Percentiles rank a stretch among this genome's conserved stretches.
Conservation (phyloP, 1,139 yeast genomes). For the Pichia sp. region DNA sequence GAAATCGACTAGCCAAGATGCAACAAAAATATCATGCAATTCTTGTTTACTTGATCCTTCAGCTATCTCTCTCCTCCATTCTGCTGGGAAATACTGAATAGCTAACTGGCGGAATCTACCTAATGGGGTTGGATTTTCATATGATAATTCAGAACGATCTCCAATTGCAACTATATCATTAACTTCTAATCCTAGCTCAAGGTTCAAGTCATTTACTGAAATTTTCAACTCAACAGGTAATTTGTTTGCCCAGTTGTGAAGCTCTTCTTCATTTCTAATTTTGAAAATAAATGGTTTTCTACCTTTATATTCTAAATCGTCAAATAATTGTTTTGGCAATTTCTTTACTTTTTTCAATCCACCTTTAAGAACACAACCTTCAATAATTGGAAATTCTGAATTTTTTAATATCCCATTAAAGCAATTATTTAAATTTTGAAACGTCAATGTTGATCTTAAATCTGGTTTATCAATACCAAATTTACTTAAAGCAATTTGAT, state of each 20-base stretch:
- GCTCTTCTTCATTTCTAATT: constrained; percentile 36
- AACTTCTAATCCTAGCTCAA: constrained; percentile 37
- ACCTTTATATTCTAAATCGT: constrained; percentile 43
- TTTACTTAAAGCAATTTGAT: constrained; percentile 58
- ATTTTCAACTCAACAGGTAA: constrained; percentile 29
- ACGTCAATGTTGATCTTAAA: constrained; percentile 53
- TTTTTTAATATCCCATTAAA: constrained; percentile 34
- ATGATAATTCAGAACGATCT: constrained; percentile 57
- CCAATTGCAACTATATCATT: constrained; percentile 78
- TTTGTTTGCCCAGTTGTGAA: constrained; percentile 38
- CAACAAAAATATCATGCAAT: constrained; percentile 44
- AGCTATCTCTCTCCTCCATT: constrained; percentile 38
- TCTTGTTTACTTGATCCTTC: constrained; percentile 4
- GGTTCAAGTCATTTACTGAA: constrained; percentile 26
- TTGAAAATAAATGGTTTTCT: constrained; percentile 57
- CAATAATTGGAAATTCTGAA: constrained; percentile 56
- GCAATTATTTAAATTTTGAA: constrained; percentile 42
- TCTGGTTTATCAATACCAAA: constrained; percentile 97
- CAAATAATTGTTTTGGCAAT: constrained; percentile 37
- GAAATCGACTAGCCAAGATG: constrained; percentile 82
- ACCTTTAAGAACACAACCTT: constrained; percentile 56
- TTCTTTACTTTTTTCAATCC: constrained; percentile 33
- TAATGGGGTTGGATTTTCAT: constrained; percentile 93
- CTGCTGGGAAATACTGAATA: constrained; percentile 45
- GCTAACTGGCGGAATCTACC: constrained; percentile 80